A percentile compares a stretch with the other conserved stretches of the same genome.
Conservation (phyloP, 495 filamentous ascomycete species). For the Cairneyella variabilis region DNA sequence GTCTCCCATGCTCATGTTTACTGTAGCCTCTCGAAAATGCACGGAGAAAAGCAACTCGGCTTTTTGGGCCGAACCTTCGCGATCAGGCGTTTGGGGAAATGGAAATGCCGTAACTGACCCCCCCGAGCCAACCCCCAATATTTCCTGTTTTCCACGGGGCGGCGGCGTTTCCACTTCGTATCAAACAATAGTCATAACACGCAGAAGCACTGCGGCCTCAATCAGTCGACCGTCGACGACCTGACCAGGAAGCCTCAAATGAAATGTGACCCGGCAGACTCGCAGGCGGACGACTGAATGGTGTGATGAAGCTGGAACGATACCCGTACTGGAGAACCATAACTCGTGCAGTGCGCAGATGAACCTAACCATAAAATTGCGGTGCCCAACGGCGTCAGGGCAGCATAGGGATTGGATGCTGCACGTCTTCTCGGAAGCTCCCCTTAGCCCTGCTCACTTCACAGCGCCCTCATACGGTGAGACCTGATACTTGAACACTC, state of each 20-base stretch:
- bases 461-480: background rate
- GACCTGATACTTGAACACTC: background rate
- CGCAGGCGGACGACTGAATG: background rate
- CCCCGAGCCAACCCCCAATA: conserved; percentile 9
- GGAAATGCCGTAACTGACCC: conserved; percentile 8
- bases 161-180: too few relatives aligned
- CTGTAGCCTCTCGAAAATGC: too few relatives aligned
- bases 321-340: too few relatives aligned
- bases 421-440: background rate
- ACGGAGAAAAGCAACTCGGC: background rate
- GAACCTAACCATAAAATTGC: background rate
- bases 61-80: conserved; percentile 8
- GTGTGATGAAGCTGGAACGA: too few relatives aligned
- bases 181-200: too few relatives aligned
- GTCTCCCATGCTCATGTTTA: background rate
- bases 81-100: conserved; percentile 4
- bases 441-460: background rate
- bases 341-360: background rate
- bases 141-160: too few relatives aligned
- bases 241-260: background rate
- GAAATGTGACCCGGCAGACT: conserved; percentile 1
- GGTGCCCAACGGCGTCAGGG: background rate
- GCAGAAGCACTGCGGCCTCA: conserved; percentile 14
- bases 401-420: background rate
- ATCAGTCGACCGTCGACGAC: background rate